phyloP scores from a whole-genome alignment of 495 filamentous ascomycete species.

The Bryoglossum gracile region DNA sequence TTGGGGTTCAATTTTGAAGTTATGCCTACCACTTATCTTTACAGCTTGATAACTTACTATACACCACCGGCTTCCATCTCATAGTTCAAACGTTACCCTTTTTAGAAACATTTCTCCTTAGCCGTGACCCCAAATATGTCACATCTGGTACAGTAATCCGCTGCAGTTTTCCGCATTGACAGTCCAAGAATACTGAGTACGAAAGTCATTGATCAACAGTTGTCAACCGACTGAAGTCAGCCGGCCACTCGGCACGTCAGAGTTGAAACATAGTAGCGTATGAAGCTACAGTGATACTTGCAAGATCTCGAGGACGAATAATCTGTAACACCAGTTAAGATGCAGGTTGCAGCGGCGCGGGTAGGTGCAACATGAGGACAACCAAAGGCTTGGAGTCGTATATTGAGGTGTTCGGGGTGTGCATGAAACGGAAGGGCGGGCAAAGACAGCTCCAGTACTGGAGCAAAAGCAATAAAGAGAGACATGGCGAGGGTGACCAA shows the following conservation, averaged over 20 bases:
- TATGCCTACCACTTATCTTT: no score
- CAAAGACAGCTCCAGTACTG: background rate
- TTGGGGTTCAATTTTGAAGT: no score
- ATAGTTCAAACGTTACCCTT: no score
- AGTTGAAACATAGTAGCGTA: constrained; percentile 19
- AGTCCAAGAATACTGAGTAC: constrained; percentile 8
- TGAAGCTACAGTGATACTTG: constrained; percentile 1
- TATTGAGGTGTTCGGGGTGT: no score
- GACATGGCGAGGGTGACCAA: no score
- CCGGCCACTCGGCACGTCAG: background rate
- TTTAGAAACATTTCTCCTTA: no score
- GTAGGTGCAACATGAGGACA: constrained; percentile 2
- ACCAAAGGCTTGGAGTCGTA: constrained; percentile 7
- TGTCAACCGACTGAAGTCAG: constrained; percentile 5
- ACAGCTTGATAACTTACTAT: no score
- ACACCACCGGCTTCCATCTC: no score
- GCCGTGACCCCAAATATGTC: background rate
- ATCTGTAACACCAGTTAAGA: constrained; percentile 4
- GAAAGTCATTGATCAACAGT: constrained; percentile 4
- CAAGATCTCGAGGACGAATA: constrained; percentile 5
- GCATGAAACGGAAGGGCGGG: constrained; percentile 6
- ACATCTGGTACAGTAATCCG: background rate
- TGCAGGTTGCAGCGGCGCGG: no score
- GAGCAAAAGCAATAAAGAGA: background rate
- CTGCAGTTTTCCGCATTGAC: constrained; percentile 14